Percentiles rank a stretch among this genome's conserved stretches.
Conservation (phyloP, 495 filamentous ascomycete genomes). For the Ramalina intermedia region DNA sequence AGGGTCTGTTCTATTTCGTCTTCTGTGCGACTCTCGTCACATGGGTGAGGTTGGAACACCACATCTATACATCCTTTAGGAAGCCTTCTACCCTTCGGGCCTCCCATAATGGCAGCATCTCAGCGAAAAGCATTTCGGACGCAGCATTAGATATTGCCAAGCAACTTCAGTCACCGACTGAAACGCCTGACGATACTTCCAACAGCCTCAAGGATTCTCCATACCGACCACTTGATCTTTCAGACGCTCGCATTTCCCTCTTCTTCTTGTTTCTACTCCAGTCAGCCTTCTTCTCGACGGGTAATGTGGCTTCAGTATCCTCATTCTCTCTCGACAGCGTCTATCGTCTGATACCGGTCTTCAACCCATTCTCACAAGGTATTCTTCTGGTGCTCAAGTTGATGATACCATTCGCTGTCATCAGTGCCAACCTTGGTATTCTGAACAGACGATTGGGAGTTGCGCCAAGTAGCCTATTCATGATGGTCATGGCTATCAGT, state of each 20-base stretch:
- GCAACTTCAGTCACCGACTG: slow-evolving; percentile 8
- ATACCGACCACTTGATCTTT: slow-evolving; percentile 62
- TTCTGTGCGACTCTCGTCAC: slow-evolving; percentile 72
- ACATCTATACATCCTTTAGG: slow-evolving; percentile 44
- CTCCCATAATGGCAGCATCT: slow-evolving; percentile 8
- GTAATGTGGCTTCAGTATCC: slow-evolving; percentile 89
- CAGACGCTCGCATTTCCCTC: slow-evolving; percentile 72
- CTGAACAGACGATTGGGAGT: slow-evolving; percentile 78
- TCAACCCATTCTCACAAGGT: slow-evolving; percentile 84
- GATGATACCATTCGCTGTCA: slow-evolving; percentile 83
- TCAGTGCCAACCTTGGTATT: slow-evolving; percentile 86
- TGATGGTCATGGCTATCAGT: slow-evolving; percentile 83
- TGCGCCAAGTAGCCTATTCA: slow-evolving; percentile 72
- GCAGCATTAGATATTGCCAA: slow-evolving; percentile 16
- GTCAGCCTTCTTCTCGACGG: slow-evolving; percentile 92
- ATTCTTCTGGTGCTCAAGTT: slow-evolving; percentile 81
- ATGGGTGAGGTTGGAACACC: slow-evolving; percentile 86
- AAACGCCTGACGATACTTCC: slow-evolving; percentile 15
- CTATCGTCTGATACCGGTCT: slow-evolving; percentile 79
- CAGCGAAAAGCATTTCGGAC: slow-evolving; percentile 12
- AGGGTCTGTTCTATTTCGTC: slow-evolving; percentile 88
- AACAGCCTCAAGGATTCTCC: slow-evolving; percentile 25
- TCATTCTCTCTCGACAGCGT: slow-evolving; percentile 92
- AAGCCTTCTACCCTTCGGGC: slow-evolving; percentile 2
- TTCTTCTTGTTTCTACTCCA: slow-evolving; percentile 95